A percentile compares a stretch with the other conserved stretches of the same genome.
Evolutionary conservation across 176 grass and related monocot species (phyloP).

Genomic region (Chrysopogon serrulatus): DNA sequence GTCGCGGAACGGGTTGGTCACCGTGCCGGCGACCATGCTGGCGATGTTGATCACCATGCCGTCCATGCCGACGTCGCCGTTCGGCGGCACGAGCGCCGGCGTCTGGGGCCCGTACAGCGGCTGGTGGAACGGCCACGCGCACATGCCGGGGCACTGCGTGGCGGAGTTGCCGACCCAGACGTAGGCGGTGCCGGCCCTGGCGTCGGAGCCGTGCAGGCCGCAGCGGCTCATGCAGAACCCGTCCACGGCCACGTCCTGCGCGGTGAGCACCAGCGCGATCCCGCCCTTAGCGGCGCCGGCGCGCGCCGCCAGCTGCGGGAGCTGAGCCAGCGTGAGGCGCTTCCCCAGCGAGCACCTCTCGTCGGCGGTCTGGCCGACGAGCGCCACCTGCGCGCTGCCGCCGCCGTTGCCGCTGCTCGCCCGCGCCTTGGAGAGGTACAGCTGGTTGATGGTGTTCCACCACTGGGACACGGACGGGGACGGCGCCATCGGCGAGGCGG

Average conservation of each 20-base stretch:
- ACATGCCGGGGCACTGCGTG: conserved; percentile 65
- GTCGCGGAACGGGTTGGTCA: conserved; percentile 71
- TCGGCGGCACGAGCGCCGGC: conserved; percentile 58
- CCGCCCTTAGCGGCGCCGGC: conserved; percentile 18
- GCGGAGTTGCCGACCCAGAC: conserved; percentile 74
- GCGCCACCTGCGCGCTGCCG: conserved; percentile 27
- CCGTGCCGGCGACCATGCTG: conserved; percentile 57
- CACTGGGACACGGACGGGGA: conserved; percentile 66
- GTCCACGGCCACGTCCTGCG: conserved; percentile 72
- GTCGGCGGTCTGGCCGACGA: conserved; percentile 45
- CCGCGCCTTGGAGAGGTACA: conserved; percentile 63
- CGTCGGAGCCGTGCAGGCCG: conserved; percentile 47
- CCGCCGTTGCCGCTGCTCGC: not conserved
- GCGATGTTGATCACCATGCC: conserved; percentile 82
- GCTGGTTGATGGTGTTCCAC: conserved; percentile 60
- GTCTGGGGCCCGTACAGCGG: conserved; percentile 70
- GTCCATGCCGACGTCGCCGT: conserved; percentile 63
- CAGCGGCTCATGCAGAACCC: conserved; percentile 84
- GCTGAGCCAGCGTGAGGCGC: conserved; percentile 47
- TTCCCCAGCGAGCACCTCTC: conserved; percentile 44
- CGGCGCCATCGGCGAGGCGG: not conserved
- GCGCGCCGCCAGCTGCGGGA: conserved; percentile 38
- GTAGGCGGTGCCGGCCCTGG: conserved; percentile 18
- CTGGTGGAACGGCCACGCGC: conserved; percentile 92
- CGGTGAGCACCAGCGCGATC: conserved; percentile 63